Conservation (phyloP, 208 protist genomes). For the Porcisia hertigi region DNA sequence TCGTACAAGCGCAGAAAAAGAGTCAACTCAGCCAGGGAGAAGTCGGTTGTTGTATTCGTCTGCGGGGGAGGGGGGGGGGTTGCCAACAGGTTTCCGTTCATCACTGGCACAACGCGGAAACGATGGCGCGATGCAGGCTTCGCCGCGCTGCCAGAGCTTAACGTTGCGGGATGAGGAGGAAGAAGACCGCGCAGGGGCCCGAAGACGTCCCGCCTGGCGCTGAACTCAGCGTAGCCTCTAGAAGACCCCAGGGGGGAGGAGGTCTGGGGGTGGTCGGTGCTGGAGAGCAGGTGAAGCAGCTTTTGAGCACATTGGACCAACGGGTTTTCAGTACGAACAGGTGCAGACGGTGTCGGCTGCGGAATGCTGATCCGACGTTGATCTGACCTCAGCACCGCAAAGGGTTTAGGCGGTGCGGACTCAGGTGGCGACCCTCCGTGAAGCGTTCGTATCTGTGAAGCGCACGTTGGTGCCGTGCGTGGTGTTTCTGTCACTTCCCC, state of each 20-base stretch:
- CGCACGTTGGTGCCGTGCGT: not conserved
- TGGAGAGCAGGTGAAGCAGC: slow-evolving; percentile 8
- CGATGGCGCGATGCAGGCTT: not conserved
- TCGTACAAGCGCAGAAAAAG: slow-evolving; percentile 64
- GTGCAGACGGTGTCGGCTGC: not conserved
- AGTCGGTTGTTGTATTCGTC: not conserved
- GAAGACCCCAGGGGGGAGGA: not conserved
- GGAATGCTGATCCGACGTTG: not conserved
- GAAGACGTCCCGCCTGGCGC: slow-evolving; percentile 26
- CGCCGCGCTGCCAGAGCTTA: not conserved
- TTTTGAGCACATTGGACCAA: slow-evolving; percentile 10
- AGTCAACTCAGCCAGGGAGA: slow-evolving; percentile 48
- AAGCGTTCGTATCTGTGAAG: not conserved
- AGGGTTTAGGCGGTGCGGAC: not conserved
- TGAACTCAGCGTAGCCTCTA: slow-evolving; percentile 16
- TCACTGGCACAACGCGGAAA: slow-evolving; percentile 9
- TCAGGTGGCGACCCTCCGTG: not conserved
- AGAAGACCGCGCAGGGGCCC: slow-evolving; percentile 31
- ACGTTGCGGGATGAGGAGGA: slow-evolving; percentile 4
- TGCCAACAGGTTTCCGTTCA: not conserved
- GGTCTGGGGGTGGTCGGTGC: not conserved
- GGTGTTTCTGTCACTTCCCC: not conserved
- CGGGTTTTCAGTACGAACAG: not conserved
- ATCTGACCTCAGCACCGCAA: not conserved
- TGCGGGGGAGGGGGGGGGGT: not conserved